Evolutionary conservation across 2,329 filamentous ascomycete species (phyloP).

Genomic region (Hirsutella thompsonii): DNA sequence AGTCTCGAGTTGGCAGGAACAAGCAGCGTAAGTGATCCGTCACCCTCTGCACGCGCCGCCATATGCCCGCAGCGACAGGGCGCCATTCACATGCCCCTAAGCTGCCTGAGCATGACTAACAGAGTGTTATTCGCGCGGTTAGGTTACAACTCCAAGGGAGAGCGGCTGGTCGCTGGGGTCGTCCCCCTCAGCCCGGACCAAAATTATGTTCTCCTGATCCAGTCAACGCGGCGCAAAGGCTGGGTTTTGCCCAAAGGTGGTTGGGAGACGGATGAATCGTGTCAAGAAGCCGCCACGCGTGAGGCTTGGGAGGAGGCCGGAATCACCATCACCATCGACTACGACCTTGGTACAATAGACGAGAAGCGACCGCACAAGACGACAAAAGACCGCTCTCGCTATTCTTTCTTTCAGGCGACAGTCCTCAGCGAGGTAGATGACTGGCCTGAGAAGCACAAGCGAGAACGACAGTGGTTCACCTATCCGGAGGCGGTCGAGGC

Average conservation of each 20-base stretch:
- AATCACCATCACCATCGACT: conserved; percentile 72
- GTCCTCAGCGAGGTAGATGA: conserved; percentile 73
- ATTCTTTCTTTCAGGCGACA: conserved; percentile 78
- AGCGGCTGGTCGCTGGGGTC: conserved; percentile 88
- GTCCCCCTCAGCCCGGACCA: conserved; percentile 82
- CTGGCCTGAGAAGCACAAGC: conserved; percentile 92
- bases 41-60: not conserved
- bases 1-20: conserved; percentile 63
- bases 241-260: conserved; percentile 98
- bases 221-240: conserved; percentile 78
- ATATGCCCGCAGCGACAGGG: not conserved
- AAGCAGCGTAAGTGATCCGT: conserved; percentile 60
- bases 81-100: too few species aligned
- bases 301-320: conserved; percentile 99
- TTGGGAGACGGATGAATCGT: conserved; percentile 91
- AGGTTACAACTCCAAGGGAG: conserved; percentile 89
- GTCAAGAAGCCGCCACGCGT: conserved; percentile 68
- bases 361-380: conserved; percentile 73
- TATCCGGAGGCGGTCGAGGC: conserved; percentile 71
- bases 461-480: conserved; percentile 80
- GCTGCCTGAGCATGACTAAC: conserved; percentile 2
- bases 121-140: conserved; percentile 11
- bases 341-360: conserved; percentile 74
- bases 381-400: conserved; percentile 49
- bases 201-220: conserved; percentile 80